phyloP scores from a whole-genome alignment of 192 early-diverging fungal species.

The Coemansia sp. region DNA sequence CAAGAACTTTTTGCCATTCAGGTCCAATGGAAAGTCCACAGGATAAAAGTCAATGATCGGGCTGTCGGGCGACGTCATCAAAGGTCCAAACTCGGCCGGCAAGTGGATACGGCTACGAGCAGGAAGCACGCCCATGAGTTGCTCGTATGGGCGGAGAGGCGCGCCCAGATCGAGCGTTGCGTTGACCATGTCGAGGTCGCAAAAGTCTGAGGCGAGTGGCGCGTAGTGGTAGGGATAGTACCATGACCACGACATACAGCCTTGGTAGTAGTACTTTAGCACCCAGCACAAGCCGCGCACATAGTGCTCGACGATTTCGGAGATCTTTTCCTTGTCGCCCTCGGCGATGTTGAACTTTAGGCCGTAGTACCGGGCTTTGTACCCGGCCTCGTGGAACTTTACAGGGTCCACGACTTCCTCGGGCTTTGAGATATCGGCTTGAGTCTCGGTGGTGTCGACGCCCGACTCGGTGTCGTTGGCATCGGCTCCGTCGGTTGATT shows the following conservation, averaged over 20 bases:
- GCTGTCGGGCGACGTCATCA: constrained; percentile 82
- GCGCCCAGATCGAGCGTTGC: constrained; percentile 79
- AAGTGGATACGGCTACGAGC: constrained; percentile 64
- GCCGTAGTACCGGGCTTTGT: constrained; percentile 71
- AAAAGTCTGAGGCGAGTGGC: constrained; percentile 81
- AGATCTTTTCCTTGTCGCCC: constrained; percentile 54
- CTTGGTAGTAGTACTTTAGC: constrained; percentile 91
- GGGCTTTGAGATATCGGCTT: constrained; percentile 44
- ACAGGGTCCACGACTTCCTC: constrained; percentile 49
- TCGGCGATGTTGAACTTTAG: constrained; percentile 67
- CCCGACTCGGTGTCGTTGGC: constrained; percentile 43
- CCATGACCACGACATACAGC: constrained; percentile 95
- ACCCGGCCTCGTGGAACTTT: constrained; percentile 76
- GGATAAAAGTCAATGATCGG: constrained; percentile 98
- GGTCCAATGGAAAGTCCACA: constrained; percentile 81
- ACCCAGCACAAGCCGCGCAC: constrained; percentile 97
- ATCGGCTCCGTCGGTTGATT: constrained; percentile 6
- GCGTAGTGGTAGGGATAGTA: constrained; percentile 98
- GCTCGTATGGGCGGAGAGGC: constrained; percentile 91
- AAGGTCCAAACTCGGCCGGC: constrained; percentile 61
- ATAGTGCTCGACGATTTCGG: constrained; percentile 72
- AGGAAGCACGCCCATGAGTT: constrained; percentile 96
- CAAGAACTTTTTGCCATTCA: constrained; percentile 93
- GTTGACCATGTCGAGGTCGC: constrained; percentile 69
- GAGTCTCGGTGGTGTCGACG: constrained; percentile 62